Base-by-base conservation (phyloP, 192 early-diverging fungal genomes). In the Coemansia sp. region DNA sequence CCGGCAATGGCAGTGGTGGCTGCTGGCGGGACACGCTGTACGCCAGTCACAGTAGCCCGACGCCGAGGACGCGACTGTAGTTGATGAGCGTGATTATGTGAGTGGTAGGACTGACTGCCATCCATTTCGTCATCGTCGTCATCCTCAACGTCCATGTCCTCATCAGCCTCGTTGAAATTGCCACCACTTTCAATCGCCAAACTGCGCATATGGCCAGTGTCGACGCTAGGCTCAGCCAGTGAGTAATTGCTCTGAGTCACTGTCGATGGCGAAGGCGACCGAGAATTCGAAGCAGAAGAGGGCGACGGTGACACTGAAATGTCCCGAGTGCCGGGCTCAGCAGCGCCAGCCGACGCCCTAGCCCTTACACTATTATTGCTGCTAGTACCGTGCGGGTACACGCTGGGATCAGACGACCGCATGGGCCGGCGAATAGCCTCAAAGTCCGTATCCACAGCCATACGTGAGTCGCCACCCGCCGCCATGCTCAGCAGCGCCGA, bases 401-500 rank as follows among this genome's bases (percentile, higher is more conserved):
- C 61, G 64, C 70, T 83, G 6, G 81, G 81, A 46, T 83, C 81
- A 2, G 81, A 83, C 53, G 70, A 66, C 34, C 81, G 81, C 39
- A 55, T 58, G 4, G 73, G 72, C 9, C 81, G 76, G 24, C 81
- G 70, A 12, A 41, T 33, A 12, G 68, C 43, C 41, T 65, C 65
- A 50, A 50, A 50, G 49, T 22, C 49, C 5, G 47, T 18, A 41
- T 73, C 76, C 10, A 65, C 78, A 49, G 66, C 41, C 74, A 66
- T 69, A 20, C 69, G 80, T 10, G 64, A 33, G 43, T 77, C 72
- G 61, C 80, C 80, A 18, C 69, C 71, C 0, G 81, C 81, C 0
- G 81, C 81, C 81, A 83, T 83, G 76, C 81, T 79, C 73, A 83
- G 71, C 66, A 83, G 71, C 49, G 81, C 81, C 13, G 81, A 83